Base-by-base conservation (phyloP, 345 rosid species). In the Kandelia obovata region DNA sequence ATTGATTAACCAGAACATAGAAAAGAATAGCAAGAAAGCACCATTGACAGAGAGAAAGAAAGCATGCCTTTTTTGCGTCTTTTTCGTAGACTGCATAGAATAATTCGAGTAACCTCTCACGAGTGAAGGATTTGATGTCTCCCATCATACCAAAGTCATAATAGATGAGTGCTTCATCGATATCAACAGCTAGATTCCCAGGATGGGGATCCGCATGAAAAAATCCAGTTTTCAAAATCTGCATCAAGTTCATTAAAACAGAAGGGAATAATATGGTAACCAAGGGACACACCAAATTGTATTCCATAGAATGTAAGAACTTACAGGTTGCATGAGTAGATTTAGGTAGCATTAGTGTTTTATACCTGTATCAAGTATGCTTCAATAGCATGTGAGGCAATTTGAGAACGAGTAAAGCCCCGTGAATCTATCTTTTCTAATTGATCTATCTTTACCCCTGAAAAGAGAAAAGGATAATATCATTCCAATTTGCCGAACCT, bases 121-220 rank as follows among this genome's bases (percentile, higher is more conserved):
- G 92, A 31, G 98, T 94, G 75, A 89, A 91, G 47, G 90, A 79
- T 79, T 94, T 91, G 71, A 94, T 89, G 72, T 94, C 97, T 76
- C 98, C 98, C 98, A 94, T 94, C 98, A 94, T 89, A 34, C 98
- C 98, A 62, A 89, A 94, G 80, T 94, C 98, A 71, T 94, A 94
- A 77, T 94, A 94, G 75, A 94, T 94, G 67, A 94, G 71, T 17
- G 93, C 60, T 72, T 94, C 92, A 68, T 94, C 96, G 65, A 73
- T 78, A 77, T 94, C 98, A 53, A 94, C 77, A 17, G 98, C 97
- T 21, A 94, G 96, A 75, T 94, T 94, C 67, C 98, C 98, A 25
- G 98, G 98, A 78, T 94, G 98, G 0, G 98, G 98, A 78, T 94
- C 98, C 66, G 98, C 98, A 69, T 94, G 98, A 81, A 94, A 94